Evolutionary conservation across 1,284 basidiomycete species (phyloP).

Genomic region (Malassezia sp.): DNA sequence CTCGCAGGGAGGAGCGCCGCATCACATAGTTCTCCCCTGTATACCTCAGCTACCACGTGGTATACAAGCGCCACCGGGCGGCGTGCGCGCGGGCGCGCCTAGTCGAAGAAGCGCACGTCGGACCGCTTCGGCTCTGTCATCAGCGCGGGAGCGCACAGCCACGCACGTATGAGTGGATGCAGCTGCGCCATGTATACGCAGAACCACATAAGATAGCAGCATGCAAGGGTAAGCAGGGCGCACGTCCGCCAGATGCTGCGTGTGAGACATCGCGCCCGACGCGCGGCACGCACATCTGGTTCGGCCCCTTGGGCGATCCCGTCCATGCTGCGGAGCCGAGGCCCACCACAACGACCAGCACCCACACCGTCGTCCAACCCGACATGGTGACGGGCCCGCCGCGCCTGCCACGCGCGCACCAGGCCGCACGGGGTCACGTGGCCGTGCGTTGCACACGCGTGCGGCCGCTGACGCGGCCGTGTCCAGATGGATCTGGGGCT

Average conservation of each 20-base stretch:
- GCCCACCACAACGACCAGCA: conserved; percentile 27
- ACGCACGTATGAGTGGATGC: conserved; percentile 45
- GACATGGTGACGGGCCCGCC: conserved; percentile 25
- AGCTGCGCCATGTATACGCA: conserved; percentile 46
- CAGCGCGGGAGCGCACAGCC: background rate
- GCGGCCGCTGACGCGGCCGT: background rate
- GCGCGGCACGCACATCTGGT: conserved; percentile 35
- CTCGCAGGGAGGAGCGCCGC: no score
- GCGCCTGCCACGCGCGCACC: background rate
- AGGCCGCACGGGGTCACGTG: background rate
- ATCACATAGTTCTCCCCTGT: no score
- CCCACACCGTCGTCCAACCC: conserved; percentile 43
- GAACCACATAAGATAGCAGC: conserved; percentile 46
- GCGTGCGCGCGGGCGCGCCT: no score
- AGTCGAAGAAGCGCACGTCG: conserved; percentile 35
- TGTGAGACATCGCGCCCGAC: background rate
- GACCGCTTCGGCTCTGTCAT: conserved; percentile 30
- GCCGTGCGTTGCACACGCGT: background rate
- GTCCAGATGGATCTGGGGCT: conserved; percentile 62
- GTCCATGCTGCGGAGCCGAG: conserved; percentile 31
- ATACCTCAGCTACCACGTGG: no score
- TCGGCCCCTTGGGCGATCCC: conserved; percentile 41
- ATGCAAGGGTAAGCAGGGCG: conserved; percentile 33
- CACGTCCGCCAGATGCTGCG: conserved; percentile 38
- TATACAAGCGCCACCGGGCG: no score